Conservation (phyloP, 2,329 filamentous ascomycete species). For the Aspergillus caelatus region DNA sequence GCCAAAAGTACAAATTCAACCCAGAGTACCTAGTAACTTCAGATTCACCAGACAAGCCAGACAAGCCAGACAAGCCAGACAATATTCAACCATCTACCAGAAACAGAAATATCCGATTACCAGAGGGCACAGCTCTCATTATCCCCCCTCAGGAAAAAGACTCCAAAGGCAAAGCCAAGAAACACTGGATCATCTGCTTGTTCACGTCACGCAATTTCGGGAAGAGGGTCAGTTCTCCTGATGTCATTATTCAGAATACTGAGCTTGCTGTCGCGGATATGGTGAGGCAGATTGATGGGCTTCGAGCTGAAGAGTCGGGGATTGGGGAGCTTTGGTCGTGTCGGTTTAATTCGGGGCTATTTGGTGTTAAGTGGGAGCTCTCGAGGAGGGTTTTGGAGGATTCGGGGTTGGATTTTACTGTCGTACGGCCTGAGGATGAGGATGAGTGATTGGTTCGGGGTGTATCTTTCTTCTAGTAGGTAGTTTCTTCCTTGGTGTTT, state of each 20-base stretch:
- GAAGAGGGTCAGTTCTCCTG: constrained; percentile 37
- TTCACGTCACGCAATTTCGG: constrained; percentile 60
- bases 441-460: neutral
- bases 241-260: constrained; percentile 54
- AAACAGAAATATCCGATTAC: constrained; percentile 23
- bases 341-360: constrained; percentile 61
- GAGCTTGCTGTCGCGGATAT: constrained; percentile 52
- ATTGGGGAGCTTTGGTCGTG: constrained; percentile 44
- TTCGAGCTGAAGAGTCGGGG: constrained; percentile 19
- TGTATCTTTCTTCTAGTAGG: neutral
- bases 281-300: constrained; percentile 44
- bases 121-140: constrained; percentile 54
- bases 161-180: constrained; percentile 24
- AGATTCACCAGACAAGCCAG: constrained; percentile 5
- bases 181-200: constrained; percentile 61
- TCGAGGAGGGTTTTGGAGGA: constrained; percentile 50
- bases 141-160: constrained; percentile 54
- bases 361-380: constrained; percentile 57
- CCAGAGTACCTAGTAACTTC: constrained; percentile 15
- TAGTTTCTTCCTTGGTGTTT: neutral
- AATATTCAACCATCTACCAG: constrained; percentile 10
- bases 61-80: neutral
- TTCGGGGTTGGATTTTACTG: constrained; percentile 37
- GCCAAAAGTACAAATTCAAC: constrained; percentile 31
- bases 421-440: constrained; percentile 33